Conservation (phyloP, 2,329 filamentous ascomycete genomes). For the Knoxdaviesia proteae region DNA sequence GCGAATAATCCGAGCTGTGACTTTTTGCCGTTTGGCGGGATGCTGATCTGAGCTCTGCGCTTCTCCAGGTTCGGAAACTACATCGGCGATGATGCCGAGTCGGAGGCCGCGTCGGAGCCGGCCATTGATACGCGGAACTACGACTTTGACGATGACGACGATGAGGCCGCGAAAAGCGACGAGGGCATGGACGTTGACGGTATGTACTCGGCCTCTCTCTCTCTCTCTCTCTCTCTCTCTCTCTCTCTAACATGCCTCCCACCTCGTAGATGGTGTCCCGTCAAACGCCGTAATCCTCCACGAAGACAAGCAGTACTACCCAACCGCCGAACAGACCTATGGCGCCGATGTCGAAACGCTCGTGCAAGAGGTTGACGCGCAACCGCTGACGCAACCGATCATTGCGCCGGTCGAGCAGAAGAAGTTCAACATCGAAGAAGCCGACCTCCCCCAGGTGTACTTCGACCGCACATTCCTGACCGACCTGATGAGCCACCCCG, state of each 20-base stretch:
- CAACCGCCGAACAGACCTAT: slow-evolving; percentile 91
- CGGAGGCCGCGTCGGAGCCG: slow-evolving; percentile 67
- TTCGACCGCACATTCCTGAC: slow-evolving; percentile 86
- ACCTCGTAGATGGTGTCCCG: slow-evolving; percentile 38
- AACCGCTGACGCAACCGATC: slow-evolving; percentile 79
- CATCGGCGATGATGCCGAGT: slow-evolving; percentile 75
- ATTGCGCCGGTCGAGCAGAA: slow-evolving; percentile 84
- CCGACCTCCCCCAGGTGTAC: slow-evolving; percentile 70
- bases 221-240: not conserved
- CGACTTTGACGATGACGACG: slow-evolving; percentile 59
- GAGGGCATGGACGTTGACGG: slow-evolving; percentile 89
- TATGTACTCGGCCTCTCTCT: slow-evolving; percentile 13
- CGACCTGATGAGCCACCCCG: slow-evolving; percentile 87
- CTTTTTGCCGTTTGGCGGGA: not conserved
- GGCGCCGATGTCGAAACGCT: slow-evolving; percentile 85
- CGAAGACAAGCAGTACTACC: slow-evolving; percentile 99
- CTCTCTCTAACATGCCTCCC: too few relatives aligned
- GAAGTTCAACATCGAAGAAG: slow-evolving; percentile 88
- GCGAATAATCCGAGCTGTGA: slow-evolving; percentile 5
- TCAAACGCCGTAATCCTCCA: slow-evolving; percentile 96
- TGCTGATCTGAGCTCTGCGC: not conserved
- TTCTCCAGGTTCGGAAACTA: slow-evolving; percentile 75
- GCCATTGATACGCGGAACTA: slow-evolving; percentile 57
- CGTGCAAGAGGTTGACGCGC: slow-evolving; percentile 92
- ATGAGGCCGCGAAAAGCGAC: slow-evolving; percentile 45